Base-by-base conservation (phyloP, 805 yeast genomes). In the Starmerella ratchasimensis region DNA sequence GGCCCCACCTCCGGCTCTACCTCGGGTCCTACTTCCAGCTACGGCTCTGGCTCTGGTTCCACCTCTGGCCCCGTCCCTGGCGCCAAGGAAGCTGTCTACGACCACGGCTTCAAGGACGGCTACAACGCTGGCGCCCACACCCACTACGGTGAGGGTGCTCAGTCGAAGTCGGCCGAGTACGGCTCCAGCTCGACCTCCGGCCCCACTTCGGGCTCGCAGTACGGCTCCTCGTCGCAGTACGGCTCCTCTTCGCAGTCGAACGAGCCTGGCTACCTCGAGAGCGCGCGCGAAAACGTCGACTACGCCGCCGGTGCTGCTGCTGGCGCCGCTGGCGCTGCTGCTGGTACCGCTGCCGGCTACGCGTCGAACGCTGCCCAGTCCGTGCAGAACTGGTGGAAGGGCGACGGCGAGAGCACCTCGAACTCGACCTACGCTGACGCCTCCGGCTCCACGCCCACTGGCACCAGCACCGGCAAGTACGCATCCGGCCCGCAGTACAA, bases 281-380 rank as follows among this genome's bases (percentile, higher is more conserved):
- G 27, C 15, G 37, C 33, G 15, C 16, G 14, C 9, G 34, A 34
- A 16, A 34, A 11, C 14, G 31, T 34, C 3, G 31, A 22, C 22
- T 31, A 37, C 25, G 33, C 42, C n/a, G 32, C 55, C 19, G 36
- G 24, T 11, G 17, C 37, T 7, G 41, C 34, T 18, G 30, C 34
- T 22, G 27, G 11, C 29, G 18, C 35, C 48, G 36, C 41, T 17
- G 37, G 34, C 25, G 33, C 23, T 8, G 42, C 41, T 26, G 45
- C 40, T 6, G 42, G 31, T 11, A 41, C 28, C 11, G 43, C 43
- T 9, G 40, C 38, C 14, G 45, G 41, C 13, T 37, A 28, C 23
- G 36, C 24, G 5, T 37, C 35, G 13, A 44, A 40, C 21, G 46
- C 45, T 17, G 48, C 41, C 17, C 20, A 38, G 6, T n/a, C 32